phyloP scores from a whole-genome alignment of 2,329 filamentous ascomycete species.

The Fusarium sp. region DNA sequence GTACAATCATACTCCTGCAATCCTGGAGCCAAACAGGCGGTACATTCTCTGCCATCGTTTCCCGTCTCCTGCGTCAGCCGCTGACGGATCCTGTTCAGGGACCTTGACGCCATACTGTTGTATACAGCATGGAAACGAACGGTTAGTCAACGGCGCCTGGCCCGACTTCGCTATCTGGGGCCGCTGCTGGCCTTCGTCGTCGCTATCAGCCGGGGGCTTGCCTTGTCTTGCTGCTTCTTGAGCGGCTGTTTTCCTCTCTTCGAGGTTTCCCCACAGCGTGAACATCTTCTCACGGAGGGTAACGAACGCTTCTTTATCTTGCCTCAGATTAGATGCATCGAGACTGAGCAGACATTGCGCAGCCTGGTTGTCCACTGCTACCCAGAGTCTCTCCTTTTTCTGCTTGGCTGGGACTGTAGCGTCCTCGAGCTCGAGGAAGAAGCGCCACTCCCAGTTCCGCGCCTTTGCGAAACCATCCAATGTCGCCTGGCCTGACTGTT shows the following conservation, averaged over 20 bases:
- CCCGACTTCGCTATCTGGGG: constrained; percentile 3
- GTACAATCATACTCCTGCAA: constrained; percentile 50
- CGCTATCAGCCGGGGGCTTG: constrained; percentile 57
- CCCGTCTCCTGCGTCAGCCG: constrained; percentile 60
- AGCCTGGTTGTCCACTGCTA: constrained; percentile 72
- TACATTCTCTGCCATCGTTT: constrained; percentile 73
- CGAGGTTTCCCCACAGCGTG: constrained; percentile 86
- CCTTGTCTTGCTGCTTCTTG: constrained; percentile 45
- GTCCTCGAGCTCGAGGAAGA: constrained; percentile 83
- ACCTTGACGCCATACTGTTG: constrained; percentile 75
- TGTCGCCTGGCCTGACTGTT: constrained; percentile 31
- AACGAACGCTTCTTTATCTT: constrained; percentile 61
- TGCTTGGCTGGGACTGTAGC: constrained; percentile 54
- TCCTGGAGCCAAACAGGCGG: constrained; percentile 73
- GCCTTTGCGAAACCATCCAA: constrained; percentile 44
- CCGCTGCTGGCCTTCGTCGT: constrained; percentile 46
- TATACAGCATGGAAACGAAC: constrained; percentile 77
- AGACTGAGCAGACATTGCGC: constrained; percentile 63
- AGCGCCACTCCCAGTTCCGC: constrained; percentile 82
- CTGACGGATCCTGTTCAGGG: constrained; percentile 54
- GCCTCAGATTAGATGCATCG: constrained; percentile 67
- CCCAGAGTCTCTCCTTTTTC: constrained; percentile 68
- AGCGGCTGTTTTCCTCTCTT: constrained; percentile 64
- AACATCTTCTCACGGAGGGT: constrained; percentile 78
- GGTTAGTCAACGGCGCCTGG: constrained; percentile 58